These are phyloP conservation scores for Solanum pinnatisectum DNA, from an alignment of 257 asterid species.

Conservation along the genomic window DNA sequence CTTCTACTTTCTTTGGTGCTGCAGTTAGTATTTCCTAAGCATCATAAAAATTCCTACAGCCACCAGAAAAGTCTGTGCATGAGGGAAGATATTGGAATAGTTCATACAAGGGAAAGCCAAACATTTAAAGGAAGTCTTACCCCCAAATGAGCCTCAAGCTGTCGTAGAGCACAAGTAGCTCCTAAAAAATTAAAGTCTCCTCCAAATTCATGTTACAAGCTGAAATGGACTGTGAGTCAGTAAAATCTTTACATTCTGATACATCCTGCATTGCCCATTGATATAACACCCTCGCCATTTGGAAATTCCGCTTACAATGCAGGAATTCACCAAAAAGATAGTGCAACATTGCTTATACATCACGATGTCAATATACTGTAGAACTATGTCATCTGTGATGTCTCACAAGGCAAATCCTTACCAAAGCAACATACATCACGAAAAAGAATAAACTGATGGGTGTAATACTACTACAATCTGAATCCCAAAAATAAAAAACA, in stretches of 20 bases:
- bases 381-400: neutral
- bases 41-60: slow-evolving; percentile 49
- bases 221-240: slow-evolving; percentile 40
- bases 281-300: slow-evolving; percentile 56
- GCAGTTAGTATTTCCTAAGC: slow-evolving; percentile 74
- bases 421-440: slow-evolving; percentile 20
- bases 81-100: neutral
- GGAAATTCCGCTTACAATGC: slow-evolving; percentile 51
- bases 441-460: no score
- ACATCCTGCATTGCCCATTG: slow-evolving; percentile 40
- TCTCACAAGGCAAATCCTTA: slow-evolving; percentile 19
- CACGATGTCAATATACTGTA: slow-evolving; percentile 8
- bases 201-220: slow-evolving; percentile 78
- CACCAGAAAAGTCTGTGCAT: neutral
- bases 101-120: neutral
- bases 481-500: no score
- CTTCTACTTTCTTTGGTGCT: slow-evolving; percentile 58
- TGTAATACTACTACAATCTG: no score
- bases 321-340: slow-evolving; percentile 64
- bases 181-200: slow-evolving; percentile 43
- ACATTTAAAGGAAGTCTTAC: slow-evolving; percentile 20
- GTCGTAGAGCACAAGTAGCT: slow-evolving; percentile 85
- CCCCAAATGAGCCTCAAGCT: slow-evolving; percentile 87
- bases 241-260: slow-evolving; percentile 28
- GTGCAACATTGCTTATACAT: slow-evolving; percentile 56